phyloP scores from a whole-genome alignment of 805 yeast genomes.

The Yarrowia keelungensis region DNA sequence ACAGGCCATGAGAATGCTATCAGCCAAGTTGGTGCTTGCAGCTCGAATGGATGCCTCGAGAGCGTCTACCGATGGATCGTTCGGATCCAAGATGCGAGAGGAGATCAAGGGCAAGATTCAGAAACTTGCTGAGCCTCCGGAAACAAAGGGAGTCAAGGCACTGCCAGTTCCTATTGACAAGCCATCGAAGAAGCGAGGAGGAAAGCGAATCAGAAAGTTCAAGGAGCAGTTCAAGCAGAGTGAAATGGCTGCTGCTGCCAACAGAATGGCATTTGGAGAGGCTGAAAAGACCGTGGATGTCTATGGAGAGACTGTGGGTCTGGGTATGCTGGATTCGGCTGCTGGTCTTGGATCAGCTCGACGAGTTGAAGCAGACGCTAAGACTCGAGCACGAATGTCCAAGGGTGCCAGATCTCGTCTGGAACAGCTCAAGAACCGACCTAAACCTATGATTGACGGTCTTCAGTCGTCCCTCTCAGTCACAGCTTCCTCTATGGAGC shows the following conservation, averaged over 20 bases:
- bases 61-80: conserved; percentile 54
- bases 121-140: conserved; percentile 80
- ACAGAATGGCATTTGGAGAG: conserved; percentile 82
- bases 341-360: conserved; percentile 45
- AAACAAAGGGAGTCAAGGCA: conserved; percentile 62
- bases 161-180: conserved; percentile 78
- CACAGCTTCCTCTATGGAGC: conserved; percentile 29
- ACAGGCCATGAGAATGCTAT: conserved; percentile 76
- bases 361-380: conserved; percentile 50
- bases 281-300: conserved; percentile 69
- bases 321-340: conserved; percentile 67
- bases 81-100: conserved; percentile 64
- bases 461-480: conserved; percentile 22
- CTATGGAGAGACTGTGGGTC: conserved; percentile 74
- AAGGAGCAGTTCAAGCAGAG: conserved; percentile 83
- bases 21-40: conserved; percentile 81
- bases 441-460: conserved; percentile 36
- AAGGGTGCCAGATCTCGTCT: conserved; percentile 51
- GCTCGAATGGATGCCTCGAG: conserved; percentile 77
- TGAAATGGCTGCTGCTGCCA: conserved; percentile 81
- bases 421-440: conserved; percentile 23
- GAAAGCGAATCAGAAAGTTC: conserved; percentile 76
- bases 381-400: conserved; percentile 64
- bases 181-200: conserved; percentile 85
- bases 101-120: conserved; percentile 72